Evolutionary conservation across 306 rosid genomes (phyloP), one percentile per base, ranked within the genome.

Genomic region (Sicyos baderoa): DNA sequence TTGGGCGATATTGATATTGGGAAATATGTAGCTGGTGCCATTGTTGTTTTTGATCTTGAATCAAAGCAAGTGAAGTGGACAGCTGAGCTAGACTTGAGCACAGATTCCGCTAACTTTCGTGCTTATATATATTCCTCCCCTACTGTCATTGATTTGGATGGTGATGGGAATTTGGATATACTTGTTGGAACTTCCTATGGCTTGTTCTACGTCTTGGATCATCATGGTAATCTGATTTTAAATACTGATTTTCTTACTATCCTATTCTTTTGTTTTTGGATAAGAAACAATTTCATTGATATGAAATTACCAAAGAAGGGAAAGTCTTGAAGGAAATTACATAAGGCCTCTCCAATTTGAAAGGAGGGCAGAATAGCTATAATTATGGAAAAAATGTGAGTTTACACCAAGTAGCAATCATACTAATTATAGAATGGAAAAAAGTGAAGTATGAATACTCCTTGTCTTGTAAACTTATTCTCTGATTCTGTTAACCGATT

Each of bases 21-120:
- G 73, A 93, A 93, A 82, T 93, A 90, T 76, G 89, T 93, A 58
- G 96, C 99, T 42, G 91, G 96, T 82, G 82, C 89, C 61, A 88
- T 93, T 77, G 97, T 90, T 82, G 99, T 88, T 68, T 90, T 88
- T 74, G 76, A 93, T 80, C 97, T 93, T 69, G 97, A 90, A 74
- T 83, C 99, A 5, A 93, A 90, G 72, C 91, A 93, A 88, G 87
- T 93, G 64, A 93, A 90, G 86, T 93, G 99, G 99, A 86, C 90
- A 58, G 71, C 86, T 58, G 89, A 90, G 32, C 86, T 93, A 77
- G 97, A 93, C 86, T 73, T 87, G 83, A 93, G 99, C 82, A 93
- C 94, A 18, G 97, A 93, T 70, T 75, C 85, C 54, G 82, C 83
- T 72, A 74, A 79, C 23, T 93, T 79, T 76, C 87, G 86, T 61